These are phyloP conservation scores for Shiraia sp. DNA, from an alignment of 2,329 filamentous ascomycete genomes.

Conservation along the genomic window DNA sequence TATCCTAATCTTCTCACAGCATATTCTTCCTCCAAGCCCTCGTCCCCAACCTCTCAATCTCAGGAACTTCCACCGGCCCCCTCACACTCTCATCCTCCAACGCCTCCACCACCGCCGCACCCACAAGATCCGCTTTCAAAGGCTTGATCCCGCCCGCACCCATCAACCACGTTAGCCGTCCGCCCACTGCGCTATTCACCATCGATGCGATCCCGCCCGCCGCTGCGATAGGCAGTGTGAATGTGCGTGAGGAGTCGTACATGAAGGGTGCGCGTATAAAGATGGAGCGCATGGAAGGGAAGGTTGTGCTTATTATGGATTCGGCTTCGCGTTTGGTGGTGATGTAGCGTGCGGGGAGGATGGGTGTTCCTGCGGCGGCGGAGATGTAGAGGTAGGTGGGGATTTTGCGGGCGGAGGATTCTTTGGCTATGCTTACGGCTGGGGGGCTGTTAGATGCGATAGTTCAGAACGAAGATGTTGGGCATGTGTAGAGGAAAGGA, in stretches of 20 bases:
- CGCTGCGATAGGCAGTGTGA: constrained; percentile 84
- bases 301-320: constrained; percentile 69
- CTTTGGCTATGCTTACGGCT: constrained; percentile 80
- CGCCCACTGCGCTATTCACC: constrained; percentile 77
- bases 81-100: constrained; percentile 72
- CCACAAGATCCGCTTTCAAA: constrained; percentile 82
- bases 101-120: constrained; percentile 86
- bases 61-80: constrained; percentile 75
- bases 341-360: constrained; percentile 85
- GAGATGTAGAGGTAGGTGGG: constrained; percentile 84
- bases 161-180: constrained; percentile 74
- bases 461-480: too few species aligned
- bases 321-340: constrained; percentile 92
- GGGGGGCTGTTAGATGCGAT: background rate
- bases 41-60: constrained; percentile 80
- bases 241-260: constrained; percentile 79
- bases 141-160: constrained; percentile 85
- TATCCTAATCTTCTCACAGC: constrained; percentile 58
- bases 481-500: background rate
- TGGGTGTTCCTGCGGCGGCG: constrained; percentile 80
- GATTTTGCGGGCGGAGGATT: constrained; percentile 67
- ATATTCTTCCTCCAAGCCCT: constrained; percentile 89
- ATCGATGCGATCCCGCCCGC: constrained; percentile 73
- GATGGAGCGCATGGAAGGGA: constrained; percentile 75
- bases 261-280: constrained; percentile 87